Evolutionary conservation across 306 rosid species (phyloP), one percentile per base, ranked within the genome.

Genomic region (Casuarina cunninghamiana): DNA sequence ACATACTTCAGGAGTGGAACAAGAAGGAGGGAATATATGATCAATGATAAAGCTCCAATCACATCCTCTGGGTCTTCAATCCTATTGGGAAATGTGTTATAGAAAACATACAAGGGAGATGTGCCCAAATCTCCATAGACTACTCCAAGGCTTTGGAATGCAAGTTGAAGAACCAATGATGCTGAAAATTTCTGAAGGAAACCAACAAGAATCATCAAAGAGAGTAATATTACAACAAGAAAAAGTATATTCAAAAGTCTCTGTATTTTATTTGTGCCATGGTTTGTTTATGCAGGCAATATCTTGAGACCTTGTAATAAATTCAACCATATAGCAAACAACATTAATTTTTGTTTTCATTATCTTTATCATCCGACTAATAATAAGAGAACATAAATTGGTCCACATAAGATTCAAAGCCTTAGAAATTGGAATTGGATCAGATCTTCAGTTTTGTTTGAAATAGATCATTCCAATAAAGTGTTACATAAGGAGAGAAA

Each of bases 61-160:
- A 96, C 89, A 79, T 96, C 96, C 84, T 96, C 97, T 5, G 82
- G 82, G 79, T 96, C 94, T 39, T 87, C 55, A 66, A 93, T 87
- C 69, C 88, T 86, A 53, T 9, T 84, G 74, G 99, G 96, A 86
- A 93, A 96, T 61, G 94, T 96, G 75, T 96, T 96, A 87, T 96
- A 88, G 84, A 96, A 96, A 60, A 96, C 99, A 41, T 96, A 96
- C 83, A 96, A 85, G 6, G 99, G 99, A 38, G 99, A 96, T 72
- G 99, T 96, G 76, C 99, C 99, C 87, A 96, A 86, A 86, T 96
- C 99, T 75, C 99, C 99, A 72, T 82, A 96, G 72, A 96, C 99
- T 78, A 96, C 99, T 12, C 99, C 99, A 69, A 96, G 99, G 79
- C 99, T 96, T 80, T 96, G 99, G 82, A 81, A 96, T 57, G 99